Evolutionary conservation across 805 yeast species (phyloP).

Genomic region (Alloascoidea africana): DNA sequence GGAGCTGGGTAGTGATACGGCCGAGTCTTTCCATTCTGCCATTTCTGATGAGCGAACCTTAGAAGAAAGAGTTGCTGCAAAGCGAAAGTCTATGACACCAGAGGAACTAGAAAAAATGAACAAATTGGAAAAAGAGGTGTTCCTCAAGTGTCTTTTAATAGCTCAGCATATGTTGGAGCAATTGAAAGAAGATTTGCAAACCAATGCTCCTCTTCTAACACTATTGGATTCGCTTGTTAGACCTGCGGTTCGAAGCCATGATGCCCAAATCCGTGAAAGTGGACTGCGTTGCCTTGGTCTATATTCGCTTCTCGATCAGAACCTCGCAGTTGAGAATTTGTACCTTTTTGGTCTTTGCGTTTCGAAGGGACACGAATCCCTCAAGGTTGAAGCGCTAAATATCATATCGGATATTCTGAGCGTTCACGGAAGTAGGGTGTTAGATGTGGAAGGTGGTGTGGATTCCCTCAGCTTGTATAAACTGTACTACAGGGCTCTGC

Average conservation of each 20-base stretch:
- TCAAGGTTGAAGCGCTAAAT: constrained; percentile 48
- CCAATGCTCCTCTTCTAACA: constrained; percentile 50
- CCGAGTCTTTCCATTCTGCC: constrained; percentile 33
- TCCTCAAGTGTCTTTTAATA: constrained; percentile 46
- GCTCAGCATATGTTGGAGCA: constrained; percentile 57
- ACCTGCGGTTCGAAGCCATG: constrained; percentile 58
- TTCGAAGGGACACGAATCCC: constrained; percentile 46
- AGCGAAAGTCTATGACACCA: constrained; percentile 13
- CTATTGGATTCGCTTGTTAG: constrained; percentile 62
- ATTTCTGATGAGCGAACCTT: constrained; percentile 15
- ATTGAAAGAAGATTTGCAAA: constrained; percentile 46
- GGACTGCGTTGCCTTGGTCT: constrained; percentile 72
- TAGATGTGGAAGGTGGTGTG: constrained; percentile 45
- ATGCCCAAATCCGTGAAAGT: constrained; percentile 36
- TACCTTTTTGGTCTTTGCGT: constrained; percentile 56
- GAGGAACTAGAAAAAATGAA: constrained; percentile 16
- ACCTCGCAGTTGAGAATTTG: constrained; percentile 48
- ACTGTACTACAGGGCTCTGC: constrained; percentile 51
- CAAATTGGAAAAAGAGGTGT: constrained; percentile 11
- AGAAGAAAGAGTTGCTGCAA: constrained; percentile 8
- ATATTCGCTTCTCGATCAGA: constrained; percentile 55
- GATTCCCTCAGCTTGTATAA: constrained; percentile 55
- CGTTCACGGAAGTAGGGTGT: constrained; percentile 55
- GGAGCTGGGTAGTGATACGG: constrained; percentile 18
- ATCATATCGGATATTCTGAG: constrained; percentile 68